Evolutionary conservation across 176 grass and related monocot species (phyloP).

Genomic region (maize (Zea mays)): Zm-B73-REFERENCE-NAM-5.0 NC_050097.1:210153001-210153500

Average conservation of each 20-base stretch:
- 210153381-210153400: constrained; percentile 96
- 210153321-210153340: constrained; percentile 55
- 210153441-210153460: constrained; percentile 78
- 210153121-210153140: constrained; percentile 61
- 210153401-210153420: constrained; percentile 83
- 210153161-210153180: constrained; percentile 67
- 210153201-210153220: constrained; percentile 42
- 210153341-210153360: constrained; percentile 84
- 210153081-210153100: constrained; percentile 52
- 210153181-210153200: constrained; percentile 60
- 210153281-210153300: constrained; percentile 57
- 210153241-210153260: constrained; percentile 46
- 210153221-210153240: constrained; percentile 51
- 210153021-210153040: constrained; percentile 83
- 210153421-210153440: constrained; percentile 82
- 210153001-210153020: constrained; percentile 72
- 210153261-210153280: constrained; percentile 54
- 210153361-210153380: constrained; percentile 70
- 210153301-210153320: constrained; percentile 60
- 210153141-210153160: constrained; percentile 57
- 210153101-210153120: constrained; percentile 50
- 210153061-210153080: constrained; percentile 58
- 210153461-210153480: constrained; percentile 56
- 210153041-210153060: constrained; percentile 74
- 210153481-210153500: constrained; percentile 60